Evolutionary conservation across 1,284 basidiomycete genomes (phyloP), one percentile per base, ranked within the genome.

Genomic region (Leccinum angustisporum): DNA sequence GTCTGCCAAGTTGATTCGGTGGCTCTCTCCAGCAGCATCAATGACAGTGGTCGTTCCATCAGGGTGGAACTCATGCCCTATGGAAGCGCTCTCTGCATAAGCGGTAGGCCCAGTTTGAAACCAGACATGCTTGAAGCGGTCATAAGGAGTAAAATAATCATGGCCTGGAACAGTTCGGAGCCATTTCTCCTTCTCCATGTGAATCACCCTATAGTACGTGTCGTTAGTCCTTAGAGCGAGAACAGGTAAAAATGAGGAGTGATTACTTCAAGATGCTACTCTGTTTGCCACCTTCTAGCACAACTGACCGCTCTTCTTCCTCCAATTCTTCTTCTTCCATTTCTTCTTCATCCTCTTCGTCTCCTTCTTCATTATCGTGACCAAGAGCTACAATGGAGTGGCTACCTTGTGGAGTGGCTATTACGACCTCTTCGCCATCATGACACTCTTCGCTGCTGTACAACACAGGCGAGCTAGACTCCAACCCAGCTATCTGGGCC

Each of bases 61-160:
- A 3, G 55, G 13, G 18, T 54, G 59, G 13, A 62, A 62, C 8
- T 11, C 55, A 21, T 54, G 40, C 0, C 59, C 61, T 7, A 62
- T 62, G 4, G 16, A 38, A 5, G 54, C 16, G 7, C 54, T 31
- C 33, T 62, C 59, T 7, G 38, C 30, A 43, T 57, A 62, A 10
- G 58, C 54, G 0, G 54, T 61, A 10, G 48, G 61, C 5, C 16
- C 53, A 34, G 16, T 10, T 33, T 40, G 13, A 21, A 38, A 40
- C 55, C 61, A 62, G 4, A 62, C 36, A 1, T 18, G 52, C 38
- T 62, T 62, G 34, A 62, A 54, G 25, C 40, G 59, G 6, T 61
- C 43, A 5, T 61, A 62, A 0, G 58, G 55, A 1, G 43, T 61
- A 13, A 57, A 61, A 14, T 57, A 31, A 4, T 62, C 54, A 1